phyloP scores from a whole-genome alignment of 2,329 filamentous ascomycete species.

The Penicillium fuscoglaucum region DNA sequence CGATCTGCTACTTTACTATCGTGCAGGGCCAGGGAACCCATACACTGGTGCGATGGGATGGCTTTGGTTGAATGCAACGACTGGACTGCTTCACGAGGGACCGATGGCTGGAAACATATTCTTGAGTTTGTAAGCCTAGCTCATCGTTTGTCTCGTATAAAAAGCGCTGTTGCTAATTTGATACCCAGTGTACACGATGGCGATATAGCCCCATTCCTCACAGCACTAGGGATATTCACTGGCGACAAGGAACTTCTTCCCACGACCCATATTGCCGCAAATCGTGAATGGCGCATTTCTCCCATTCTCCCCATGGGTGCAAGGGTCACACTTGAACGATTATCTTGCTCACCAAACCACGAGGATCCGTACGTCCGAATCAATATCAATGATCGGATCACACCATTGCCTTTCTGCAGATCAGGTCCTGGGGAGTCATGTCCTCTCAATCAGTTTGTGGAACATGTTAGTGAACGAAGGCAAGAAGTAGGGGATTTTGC shows the following conservation, averaged over 20 bases:
- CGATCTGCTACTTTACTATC: slow-evolving; percentile 60
- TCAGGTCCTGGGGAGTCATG: slow-evolving; percentile 52
- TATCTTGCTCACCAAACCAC: slow-evolving; percentile 42
- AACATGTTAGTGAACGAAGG: slow-evolving; percentile 43
- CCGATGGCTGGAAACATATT: slow-evolving; percentile 51
- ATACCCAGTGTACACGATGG: slow-evolving; percentile 54
- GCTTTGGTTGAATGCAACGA: slow-evolving; percentile 60
- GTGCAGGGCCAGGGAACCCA: slow-evolving; percentile 57
- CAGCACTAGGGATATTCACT: slow-evolving; percentile 53
- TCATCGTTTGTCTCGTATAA: not conserved
- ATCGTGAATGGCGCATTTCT: slow-evolving; percentile 56
- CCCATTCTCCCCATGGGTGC: slow-evolving; percentile 60
- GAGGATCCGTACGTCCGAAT: slow-evolving; percentile 50
- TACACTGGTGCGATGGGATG: slow-evolving; percentile 57
- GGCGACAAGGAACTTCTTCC: slow-evolving; percentile 47
- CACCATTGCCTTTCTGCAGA: slow-evolving; percentile 50
- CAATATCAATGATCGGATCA: slow-evolving; percentile 59
- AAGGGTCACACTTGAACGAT: slow-evolving; percentile 55
- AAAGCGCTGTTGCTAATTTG: not conserved
- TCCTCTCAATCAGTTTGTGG: slow-evolving; percentile 46
- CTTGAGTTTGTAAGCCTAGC: slow-evolving; percentile 55
- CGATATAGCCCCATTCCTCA: slow-evolving; percentile 57
- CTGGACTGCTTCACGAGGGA: slow-evolving; percentile 49
- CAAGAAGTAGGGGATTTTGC: slow-evolving; percentile 50
- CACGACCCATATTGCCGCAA: slow-evolving; percentile 43